Evolutionary conservation across 495 filamentous ascomycete genomes (phyloP).

Genomic region (Penicillium steckii): DNA sequence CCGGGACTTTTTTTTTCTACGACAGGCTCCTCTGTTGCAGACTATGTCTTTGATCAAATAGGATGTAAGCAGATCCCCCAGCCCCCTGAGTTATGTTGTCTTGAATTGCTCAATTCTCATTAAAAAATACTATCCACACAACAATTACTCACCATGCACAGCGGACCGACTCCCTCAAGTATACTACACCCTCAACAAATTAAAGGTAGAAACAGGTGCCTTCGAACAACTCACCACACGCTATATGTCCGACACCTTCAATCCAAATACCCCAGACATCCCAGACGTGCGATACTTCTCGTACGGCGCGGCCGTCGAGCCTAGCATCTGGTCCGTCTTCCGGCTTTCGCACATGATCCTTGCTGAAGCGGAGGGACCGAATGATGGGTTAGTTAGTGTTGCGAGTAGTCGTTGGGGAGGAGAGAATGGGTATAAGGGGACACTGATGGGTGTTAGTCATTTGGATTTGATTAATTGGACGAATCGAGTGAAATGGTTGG

Average conservation of each 20-base stretch:
- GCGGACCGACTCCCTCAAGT: conserved; percentile 60
- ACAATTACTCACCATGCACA: too few species aligned
- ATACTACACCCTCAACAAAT: conserved; percentile 63
- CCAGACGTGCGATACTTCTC: conserved; percentile 84
- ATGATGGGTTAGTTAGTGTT: conserved; percentile 93
- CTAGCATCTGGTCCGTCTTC: conserved; percentile 70
- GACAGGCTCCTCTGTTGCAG: conserved; percentile 76
- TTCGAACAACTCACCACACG: conserved; percentile 79
- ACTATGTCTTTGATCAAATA: conserved; percentile 74
- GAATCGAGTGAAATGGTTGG: conserved; percentile 72
- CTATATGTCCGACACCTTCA: conserved; percentile 85
- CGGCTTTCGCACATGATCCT: conserved; percentile 71
- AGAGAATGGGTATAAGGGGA: conserved; percentile 71
- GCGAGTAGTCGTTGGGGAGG: conserved; percentile 83
- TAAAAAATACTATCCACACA: too few species aligned
- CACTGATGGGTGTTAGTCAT: conserved; percentile 83
- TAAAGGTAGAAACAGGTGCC: conserved; percentile 75
- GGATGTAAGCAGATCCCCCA: conserved; percentile 47
- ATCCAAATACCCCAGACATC: conserved; percentile 71
- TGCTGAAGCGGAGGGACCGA: conserved; percentile 68
- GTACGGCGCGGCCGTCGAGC: conserved; percentile 77
- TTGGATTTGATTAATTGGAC: conserved; percentile 96
- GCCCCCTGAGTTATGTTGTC: too few species aligned
- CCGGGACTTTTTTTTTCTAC: conserved; percentile 3
- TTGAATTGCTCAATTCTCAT: too few species aligned